Evolutionary conservation across 345 rosid species (phyloP), one percentile per base, ranked within the genome.

Genomic region (Clarkia xantiana): DNA sequence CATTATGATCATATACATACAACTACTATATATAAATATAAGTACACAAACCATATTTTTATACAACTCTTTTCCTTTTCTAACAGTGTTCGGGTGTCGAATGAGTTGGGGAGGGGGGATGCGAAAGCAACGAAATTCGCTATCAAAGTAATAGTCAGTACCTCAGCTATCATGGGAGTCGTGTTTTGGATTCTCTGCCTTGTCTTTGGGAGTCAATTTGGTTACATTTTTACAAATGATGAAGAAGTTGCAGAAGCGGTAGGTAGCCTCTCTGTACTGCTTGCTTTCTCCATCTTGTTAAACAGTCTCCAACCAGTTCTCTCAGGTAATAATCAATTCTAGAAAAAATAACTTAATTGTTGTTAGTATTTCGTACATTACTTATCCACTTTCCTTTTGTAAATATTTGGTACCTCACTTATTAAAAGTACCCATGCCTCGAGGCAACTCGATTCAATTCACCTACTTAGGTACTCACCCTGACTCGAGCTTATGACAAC

Each of bases 41-140:
- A 1, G 18, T 14, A 44, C 17, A 14, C 0, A 13, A 17, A 20
- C 16, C 13, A 44, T 29, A 7, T 10, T 12, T 14, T 2, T n/a
- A 34, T 34, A 13, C 9, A 3, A n/a, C n/a, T n/a, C 34, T 39
- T 23, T 40, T 3, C 14, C 25, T 49, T 3, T 44, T 29, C 41
- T 2, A 36, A 9, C 47, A 83, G 94, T 0, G 82, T 73, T 12
- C 53, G 82, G 82, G n/a, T n/a, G n/a, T n/a, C n/a, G n/a, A n/a
- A n/a, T n/a, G n/a, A n/a, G n/a, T n/a, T n/a, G n/a, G n/a, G 82
- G 18, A 64, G 41, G 47, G 73, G 75, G 40, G 49, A 71, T 18
- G 67, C 67, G 0, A 55, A 59, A 18, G 79, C 73, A 6, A 71
- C 68, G 9, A 53, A 54, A 18, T 74, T 74, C 41, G 45, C 79